phyloP scores from a whole-genome alignment of 2,329 filamentous ascomycete species.

The Colletotrichum aenigma region DNA sequence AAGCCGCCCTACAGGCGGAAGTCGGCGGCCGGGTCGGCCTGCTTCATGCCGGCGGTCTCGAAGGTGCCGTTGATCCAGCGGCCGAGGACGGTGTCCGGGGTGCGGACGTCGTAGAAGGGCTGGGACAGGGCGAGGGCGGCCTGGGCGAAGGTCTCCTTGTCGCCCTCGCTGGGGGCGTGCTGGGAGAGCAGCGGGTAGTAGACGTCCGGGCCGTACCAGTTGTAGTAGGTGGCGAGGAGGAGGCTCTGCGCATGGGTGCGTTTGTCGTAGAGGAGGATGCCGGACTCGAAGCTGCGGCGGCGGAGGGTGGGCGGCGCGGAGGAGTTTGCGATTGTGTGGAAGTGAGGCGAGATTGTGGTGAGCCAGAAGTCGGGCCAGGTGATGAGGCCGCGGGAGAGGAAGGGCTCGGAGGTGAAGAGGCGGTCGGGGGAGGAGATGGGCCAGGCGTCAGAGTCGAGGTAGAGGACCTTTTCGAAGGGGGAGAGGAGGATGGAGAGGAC shows the following conservation, averaged over 20 bases:
- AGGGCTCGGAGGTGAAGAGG: conserved; percentile 57
- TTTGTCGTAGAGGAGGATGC: conserved; percentile 54
- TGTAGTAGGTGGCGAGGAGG: conserved; percentile 58
- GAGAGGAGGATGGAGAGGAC: conserved; percentile 62
- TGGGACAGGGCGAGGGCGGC: conserved; percentile 44
- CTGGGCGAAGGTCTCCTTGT: conserved; percentile 53
- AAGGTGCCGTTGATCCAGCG: conserved; percentile 30
- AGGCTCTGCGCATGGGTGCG: conserved; percentile 47
- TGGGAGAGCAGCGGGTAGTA: conserved; percentile 55
- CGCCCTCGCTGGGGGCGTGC: conserved; percentile 44
- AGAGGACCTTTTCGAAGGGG: conserved; percentile 62
- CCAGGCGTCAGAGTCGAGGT: conserved; percentile 63
- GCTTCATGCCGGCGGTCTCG: conserved; percentile 29
- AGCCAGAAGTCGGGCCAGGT: conserved; percentile 63
- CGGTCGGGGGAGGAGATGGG: conserved; percentile 40
- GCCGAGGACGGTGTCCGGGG: conserved; percentile 33
- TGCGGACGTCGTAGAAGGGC: conserved; percentile 43
- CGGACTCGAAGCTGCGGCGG: conserved; percentile 48
- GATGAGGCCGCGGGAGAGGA: conserved; percentile 54
- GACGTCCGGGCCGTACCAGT: conserved; percentile 54
- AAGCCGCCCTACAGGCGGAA: conserved; percentile 22
- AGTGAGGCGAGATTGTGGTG: conserved; percentile 42
- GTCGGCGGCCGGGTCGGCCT: conserved; percentile 34
- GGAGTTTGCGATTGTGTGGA: conserved; percentile 47
- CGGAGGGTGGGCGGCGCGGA: conserved; percentile 31